A percentile compares a stretch with the other conserved stretches of the same genome.
These are phyloP conservation scores for Candida ortonii DNA, from an alignment of 805 yeast species.

Conservation along the genomic window DNA sequence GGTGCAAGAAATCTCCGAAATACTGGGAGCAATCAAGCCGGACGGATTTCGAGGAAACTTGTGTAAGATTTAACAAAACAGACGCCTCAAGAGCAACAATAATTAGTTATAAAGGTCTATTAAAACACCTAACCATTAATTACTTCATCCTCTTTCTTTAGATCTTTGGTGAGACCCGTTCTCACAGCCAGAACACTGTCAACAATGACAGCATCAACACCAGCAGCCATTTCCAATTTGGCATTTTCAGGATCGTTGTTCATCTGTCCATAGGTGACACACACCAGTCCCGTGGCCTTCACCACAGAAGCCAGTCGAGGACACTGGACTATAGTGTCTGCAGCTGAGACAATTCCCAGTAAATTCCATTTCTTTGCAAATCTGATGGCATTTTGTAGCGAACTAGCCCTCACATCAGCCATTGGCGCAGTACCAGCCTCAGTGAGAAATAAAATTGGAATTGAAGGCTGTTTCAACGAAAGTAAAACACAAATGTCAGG, in stretches of 20 bases:
- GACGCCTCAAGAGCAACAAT: no score
- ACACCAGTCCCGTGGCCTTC: slow-evolving; percentile 84
- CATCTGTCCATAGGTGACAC: slow-evolving; percentile 84
- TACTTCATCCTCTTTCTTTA: slow-evolving; percentile 10
- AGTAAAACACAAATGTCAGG: slow-evolving; percentile 87
- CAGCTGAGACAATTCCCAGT: slow-evolving; percentile 88
- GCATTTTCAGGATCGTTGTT: slow-evolving; percentile 86
- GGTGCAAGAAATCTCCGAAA: no score
- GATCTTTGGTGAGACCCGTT: slow-evolving; percentile 56
- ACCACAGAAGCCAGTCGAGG: slow-evolving; percentile 91
- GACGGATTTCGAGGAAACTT: no score
- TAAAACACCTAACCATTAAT: no score
- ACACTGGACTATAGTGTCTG: slow-evolving; percentile 79
- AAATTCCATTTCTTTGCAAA: slow-evolving; percentile 90
- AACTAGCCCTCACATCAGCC: slow-evolving; percentile 87
- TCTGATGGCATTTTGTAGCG: slow-evolving; percentile 86
- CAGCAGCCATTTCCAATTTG: slow-evolving; percentile 82
- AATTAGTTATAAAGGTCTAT: no score
- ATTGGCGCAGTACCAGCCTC: slow-evolving; percentile 82
- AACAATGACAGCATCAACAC: slow-evolving; percentile 98
- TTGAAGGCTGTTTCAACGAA: slow-evolving; percentile 87
- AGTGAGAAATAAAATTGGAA: slow-evolving; percentile 86
- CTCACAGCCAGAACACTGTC: slow-evolving; percentile 93
- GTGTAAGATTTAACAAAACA: no score
- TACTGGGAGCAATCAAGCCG: no score